Base-by-base conservation (phyloP, 345 rosid genomes). In the Psidium friedrichsthalianum region DNA sequence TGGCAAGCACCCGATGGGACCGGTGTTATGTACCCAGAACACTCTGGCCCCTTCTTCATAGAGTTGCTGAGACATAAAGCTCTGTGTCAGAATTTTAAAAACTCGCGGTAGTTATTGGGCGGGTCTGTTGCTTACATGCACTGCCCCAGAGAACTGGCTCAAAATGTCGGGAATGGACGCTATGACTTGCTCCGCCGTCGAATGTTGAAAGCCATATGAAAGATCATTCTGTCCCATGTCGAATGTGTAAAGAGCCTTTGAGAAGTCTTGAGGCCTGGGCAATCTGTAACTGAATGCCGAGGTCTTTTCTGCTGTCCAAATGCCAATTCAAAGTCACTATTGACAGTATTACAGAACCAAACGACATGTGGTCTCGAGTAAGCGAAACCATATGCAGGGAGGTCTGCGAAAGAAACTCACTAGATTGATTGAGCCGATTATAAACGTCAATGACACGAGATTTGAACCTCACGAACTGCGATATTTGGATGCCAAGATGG, bases 161-260 rank as follows among this genome's bases (percentile, higher is more conserved):
- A 94, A 86, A 81, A 94, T 91, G 84, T 81, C 74, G 3, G 97
- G 97, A 88, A 96, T 91, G 15, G 94, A 88, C 83, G 91, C 93
- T 86, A 83, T 85, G 87, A 94, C 95, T 87, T 92, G 90, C 83
- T 90, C 88, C 81, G 64, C 88, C 2, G 88, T 91, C 56, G 90
- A 80, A 86, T 86, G 83, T 86, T 91, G 93, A 82, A 93, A 90
- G 51, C 97, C 98, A 42, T 91, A 88, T 12, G 90, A 86, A 20
- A 96, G 89, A 88, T 96, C 99, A 83, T 96, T 96, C 83, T 96
- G 99, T 40, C 99, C 99, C 0, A 94, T 93, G 88, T 96, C 98
- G 5, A 95, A 85, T 53, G 92, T 93, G 87, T 94, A 94, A n/a
- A 96, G 90, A 58, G 97, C 94, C 88, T 89, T 89, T 49, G 96